Base-by-base conservation (phyloP, 495 filamentous ascomycete genomes). In the Penicillium crystallinum region DNA sequence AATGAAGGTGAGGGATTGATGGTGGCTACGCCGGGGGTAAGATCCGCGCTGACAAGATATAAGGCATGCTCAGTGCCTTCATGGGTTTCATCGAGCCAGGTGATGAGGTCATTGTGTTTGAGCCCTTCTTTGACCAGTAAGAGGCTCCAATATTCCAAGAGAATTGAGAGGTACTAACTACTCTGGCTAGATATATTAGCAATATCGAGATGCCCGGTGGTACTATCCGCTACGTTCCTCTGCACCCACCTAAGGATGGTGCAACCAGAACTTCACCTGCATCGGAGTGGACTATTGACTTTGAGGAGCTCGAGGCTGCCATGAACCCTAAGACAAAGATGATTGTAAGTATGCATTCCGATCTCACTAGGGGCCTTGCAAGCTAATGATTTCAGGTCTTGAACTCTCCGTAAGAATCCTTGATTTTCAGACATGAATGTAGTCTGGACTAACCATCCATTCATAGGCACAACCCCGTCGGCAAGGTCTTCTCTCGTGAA, bases 151-250 rank as follows among this genome's bases (percentile, higher is more conserved):
- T 4, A 5, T 21, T 27, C 21, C 18, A 10, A 42, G 12, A 34
- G 10, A 6, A 35, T 15, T 10, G 19, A 30, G 17, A 25, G 4
- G 15, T 39, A 23, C 54, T 61, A 41, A 60, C 30, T 33, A 42
- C 22, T 18, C 14, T 23, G 19, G 35, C 50, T 40, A 87, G 85
- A 58, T 96, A 97, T 67, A 93, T 97, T 54, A 86, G 82, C 74
- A 97, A 97, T 71, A 97, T 98, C 46, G 87, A 95, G 65, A 97
- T 98, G 95, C 83, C 92, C 8, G 95, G 95, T 49, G 93, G 92
- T 46, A 91, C 83, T 59, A 87, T 97, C 49, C 87, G 90, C 51
- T 98, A 96, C 66, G 91, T 97, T 12, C 89, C 95, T 23, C 76
- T 98, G 53, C 88, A 92, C 56, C 92, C 93, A 4, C 93, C 93